Evolutionary conservation across 2,329 filamentous ascomycete genomes (phyloP).

Genomic region (Botrytis medusae): DNA sequence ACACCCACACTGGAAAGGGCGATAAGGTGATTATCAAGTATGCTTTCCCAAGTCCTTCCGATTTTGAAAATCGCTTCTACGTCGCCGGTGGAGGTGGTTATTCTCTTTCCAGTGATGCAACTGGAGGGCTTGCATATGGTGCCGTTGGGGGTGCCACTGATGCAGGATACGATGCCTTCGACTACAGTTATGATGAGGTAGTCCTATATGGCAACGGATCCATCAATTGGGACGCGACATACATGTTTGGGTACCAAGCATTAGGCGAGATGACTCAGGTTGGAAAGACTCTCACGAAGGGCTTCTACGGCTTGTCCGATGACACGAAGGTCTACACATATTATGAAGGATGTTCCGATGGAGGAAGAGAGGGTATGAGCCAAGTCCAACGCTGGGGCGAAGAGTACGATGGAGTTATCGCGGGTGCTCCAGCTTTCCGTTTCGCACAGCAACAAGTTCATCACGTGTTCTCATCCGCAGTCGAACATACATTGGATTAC

Average conservation of each 20-base stretch:
- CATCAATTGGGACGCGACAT: slow-evolving; percentile 40
- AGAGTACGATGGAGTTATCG: slow-evolving; percentile 47
- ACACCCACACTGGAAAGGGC: slow-evolving; percentile 45
- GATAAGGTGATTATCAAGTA: slow-evolving; percentile 42
- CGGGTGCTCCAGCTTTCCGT: slow-evolving; percentile 50
- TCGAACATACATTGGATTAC: slow-evolving; percentile 45
- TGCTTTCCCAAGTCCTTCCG: slow-evolving; percentile 45
- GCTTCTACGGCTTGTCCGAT: slow-evolving; percentile 42
- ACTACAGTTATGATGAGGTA: slow-evolving; percentile 42
- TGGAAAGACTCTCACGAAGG: slow-evolving; percentile 46
- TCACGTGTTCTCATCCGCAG: slow-evolving; percentile 40
- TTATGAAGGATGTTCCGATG: slow-evolving; percentile 47
- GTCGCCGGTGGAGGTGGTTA: slow-evolving; percentile 49
- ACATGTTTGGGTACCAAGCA: slow-evolving; percentile 44
- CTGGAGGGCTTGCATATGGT: slow-evolving; percentile 47
- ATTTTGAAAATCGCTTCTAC: slow-evolving; percentile 48
- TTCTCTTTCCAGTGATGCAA: slow-evolving; percentile 42
- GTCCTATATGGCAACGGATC: slow-evolving; percentile 39
- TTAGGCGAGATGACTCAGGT: slow-evolving; percentile 43
- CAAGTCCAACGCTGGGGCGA: slow-evolving; percentile 44
- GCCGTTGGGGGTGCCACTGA: slow-evolving; percentile 50
- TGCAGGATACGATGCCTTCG: slow-evolving; percentile 51
- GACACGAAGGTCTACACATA: slow-evolving; percentile 26
- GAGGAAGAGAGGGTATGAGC: slow-evolving; percentile 50
- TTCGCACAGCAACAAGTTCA: slow-evolving; percentile 47